phyloP scores from a whole-genome alignment of 495 filamentous ascomycete species.

The Podospora appendiculata region DNA sequence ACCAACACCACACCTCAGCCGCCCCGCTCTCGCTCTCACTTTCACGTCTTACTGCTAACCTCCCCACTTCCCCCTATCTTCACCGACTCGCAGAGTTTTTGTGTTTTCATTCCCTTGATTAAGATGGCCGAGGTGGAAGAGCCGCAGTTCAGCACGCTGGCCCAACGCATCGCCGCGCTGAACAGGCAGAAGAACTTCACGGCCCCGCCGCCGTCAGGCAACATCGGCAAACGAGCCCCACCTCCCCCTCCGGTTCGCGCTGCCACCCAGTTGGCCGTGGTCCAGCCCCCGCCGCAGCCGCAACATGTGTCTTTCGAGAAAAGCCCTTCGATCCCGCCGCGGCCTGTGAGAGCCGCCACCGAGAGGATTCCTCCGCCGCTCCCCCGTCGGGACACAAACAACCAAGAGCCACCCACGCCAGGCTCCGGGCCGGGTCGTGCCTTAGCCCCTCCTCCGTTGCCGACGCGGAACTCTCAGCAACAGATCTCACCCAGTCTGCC shows the following conservation, averaged over 20 bases:
- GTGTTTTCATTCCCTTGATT: no score
- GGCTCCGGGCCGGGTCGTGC: slow-evolving; percentile 9
- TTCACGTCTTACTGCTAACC: no score
- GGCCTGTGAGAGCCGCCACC: slow-evolving; percentile 19
- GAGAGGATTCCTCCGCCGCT: slow-evolving; percentile 25
- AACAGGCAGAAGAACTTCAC: slow-evolving; percentile 45
- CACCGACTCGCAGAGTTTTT: no score
- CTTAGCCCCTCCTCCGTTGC: slow-evolving; percentile 29
- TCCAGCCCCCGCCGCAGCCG: slow-evolving; percentile 8
- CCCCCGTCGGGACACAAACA: slow-evolving; percentile 27
- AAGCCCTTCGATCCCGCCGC: slow-evolving; percentile 30
- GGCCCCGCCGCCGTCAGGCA: slow-evolving; percentile 17
- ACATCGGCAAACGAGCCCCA: slow-evolving; percentile 34
- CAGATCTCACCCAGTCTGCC: slow-evolving; percentile 33
- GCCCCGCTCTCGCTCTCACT: no score
- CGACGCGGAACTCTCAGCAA: slow-evolving; percentile 22
- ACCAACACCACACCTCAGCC: no score
- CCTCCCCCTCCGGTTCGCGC: slow-evolving; percentile 34
- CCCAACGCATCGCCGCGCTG: slow-evolving; percentile 47
- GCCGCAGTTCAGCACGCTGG: slow-evolving; percentile 45
- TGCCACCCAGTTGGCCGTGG: slow-evolving; percentile 9
- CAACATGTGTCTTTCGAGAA: slow-evolving; percentile 15
- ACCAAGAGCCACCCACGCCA: background rate
- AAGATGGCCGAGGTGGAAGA: slow-evolving; percentile 48
- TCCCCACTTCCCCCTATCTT: no score